Evolutionary conservation across 2,329 filamentous ascomycete species (phyloP), one percentile per base, ranked within the genome.

Genomic region (Calycina marina): DNA sequence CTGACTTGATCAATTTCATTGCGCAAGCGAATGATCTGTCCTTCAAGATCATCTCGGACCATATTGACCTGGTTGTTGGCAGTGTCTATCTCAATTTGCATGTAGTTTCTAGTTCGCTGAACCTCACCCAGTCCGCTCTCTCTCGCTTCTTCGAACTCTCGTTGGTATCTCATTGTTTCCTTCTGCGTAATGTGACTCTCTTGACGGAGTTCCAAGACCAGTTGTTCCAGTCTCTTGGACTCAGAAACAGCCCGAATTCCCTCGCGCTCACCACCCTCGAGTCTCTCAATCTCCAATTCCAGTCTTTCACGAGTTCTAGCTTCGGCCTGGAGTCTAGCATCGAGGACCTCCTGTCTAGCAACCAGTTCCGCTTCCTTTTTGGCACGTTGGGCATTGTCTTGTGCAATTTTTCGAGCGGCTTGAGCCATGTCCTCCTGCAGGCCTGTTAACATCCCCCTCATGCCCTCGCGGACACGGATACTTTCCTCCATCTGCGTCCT

Each of bases 51-150:
- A 28, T 79, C 73, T 32, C 84, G 78, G 16, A 88, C 74, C 34
- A 79, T 69, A 48, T 92, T 88, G 54, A 88, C 79, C 47, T 93
- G 78, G 52, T 82, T 76, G 49, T 86, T 90, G 31, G 86, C 81
- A 24, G 73, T 65, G 37, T 93, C 84, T 18, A 94, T 62, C 49
- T 94, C 83, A 9, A 70, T 68, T 53, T 93, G 79, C 63, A 93
- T 66, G 4, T 82, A 67, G 40, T 77, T 71, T 37, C 80, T 79
- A 10, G 77, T 82, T 28, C 83, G 77, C 53, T 88, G 77, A 27
- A 92, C 75, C 51, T 96, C 86, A 22, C 72, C 69, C 25, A 77
- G 73, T 35, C 74, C 84, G 30, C 74, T 76, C 47, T 93, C 83
- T 40, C 79, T 73, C 6, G 83, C 81, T 48, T 93, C 82, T 38